These are phyloP conservation scores for Lactarius hengduanensis DNA, from an alignment of 768 basidiomycete species.

Conservation along the genomic window DNA sequence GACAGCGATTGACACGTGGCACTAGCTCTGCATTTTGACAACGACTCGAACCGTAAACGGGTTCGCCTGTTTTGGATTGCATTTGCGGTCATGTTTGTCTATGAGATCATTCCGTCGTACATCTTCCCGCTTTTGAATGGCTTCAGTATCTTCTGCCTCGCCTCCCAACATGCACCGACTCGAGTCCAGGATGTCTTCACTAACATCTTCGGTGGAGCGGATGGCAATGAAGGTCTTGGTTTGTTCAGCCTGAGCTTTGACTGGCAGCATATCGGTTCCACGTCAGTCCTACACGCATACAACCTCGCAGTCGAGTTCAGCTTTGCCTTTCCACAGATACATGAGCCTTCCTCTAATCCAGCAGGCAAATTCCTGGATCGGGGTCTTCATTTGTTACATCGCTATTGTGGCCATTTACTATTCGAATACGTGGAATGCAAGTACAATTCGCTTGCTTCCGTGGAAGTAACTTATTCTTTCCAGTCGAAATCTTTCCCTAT, in stretches of 20 bases:
- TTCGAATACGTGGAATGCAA: constrained; percentile 59
- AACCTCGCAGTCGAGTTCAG: neutral
- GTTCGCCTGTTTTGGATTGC: constrained; percentile 53
- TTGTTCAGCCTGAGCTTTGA: constrained; percentile 61
- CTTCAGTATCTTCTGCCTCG: constrained; percentile 58
- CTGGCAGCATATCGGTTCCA: constrained; percentile 63
- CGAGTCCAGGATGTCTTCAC: constrained; percentile 51
- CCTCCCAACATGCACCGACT: constrained; percentile 48
- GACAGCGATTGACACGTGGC: constrained; percentile 33
- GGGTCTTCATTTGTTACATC: constrained; percentile 51
- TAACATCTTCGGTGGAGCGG: constrained; percentile 63
- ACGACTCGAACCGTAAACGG: constrained; percentile 44
- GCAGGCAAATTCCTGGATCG: constrained; percentile 62
- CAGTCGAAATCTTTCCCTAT: constrained; percentile 57
- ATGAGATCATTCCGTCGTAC: constrained; percentile 54
- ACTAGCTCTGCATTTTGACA: constrained; percentile 51
- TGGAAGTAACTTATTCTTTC: constrained; percentile 28
- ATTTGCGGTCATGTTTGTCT: constrained; percentile 51
- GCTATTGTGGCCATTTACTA: constrained; percentile 58
- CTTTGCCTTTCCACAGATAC: constrained; percentile 29
- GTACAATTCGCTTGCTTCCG: constrained; percentile 26
- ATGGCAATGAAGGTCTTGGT: constrained; percentile 68
- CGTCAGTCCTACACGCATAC: constrained; percentile 22
- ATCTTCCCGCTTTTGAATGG: constrained; percentile 65
- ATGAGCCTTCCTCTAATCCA: constrained; percentile 56